Percentiles rank a stretch among this genome's conserved stretches.
phyloP scores from a whole-genome alignment of 2,329 filamentous ascomycete genomes.

The Cladosporium cucumerinum region DNA sequence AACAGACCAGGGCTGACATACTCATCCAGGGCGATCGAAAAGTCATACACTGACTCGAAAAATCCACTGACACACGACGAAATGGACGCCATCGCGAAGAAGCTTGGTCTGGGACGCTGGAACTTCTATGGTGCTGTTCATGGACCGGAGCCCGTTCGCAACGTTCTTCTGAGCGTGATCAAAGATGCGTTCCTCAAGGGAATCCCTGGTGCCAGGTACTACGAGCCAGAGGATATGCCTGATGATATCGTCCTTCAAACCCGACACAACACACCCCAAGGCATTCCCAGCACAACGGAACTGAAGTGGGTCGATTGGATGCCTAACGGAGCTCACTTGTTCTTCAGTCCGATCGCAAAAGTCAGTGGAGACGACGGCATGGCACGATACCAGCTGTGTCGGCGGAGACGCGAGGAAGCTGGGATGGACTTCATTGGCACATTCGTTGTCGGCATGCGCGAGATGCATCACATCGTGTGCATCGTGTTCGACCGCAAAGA shows the following conservation, averaged over 20 bases:
- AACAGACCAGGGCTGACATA: not conserved
- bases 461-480: slow-evolving; percentile 57
- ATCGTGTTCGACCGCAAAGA: slow-evolving; percentile 52
- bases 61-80: slow-evolving; percentile 40
- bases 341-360: slow-evolving; percentile 53
- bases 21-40: slow-evolving; percentile 34
- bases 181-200: slow-evolving; percentile 41
- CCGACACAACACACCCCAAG: slow-evolving; percentile 26
- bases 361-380: slow-evolving; percentile 48
- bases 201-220: slow-evolving; percentile 44
- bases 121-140: slow-evolving; percentile 50
- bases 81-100: slow-evolving; percentile 40
- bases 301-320: slow-evolving; percentile 51
- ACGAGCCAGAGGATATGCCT: slow-evolving; percentile 41
- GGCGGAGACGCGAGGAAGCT: slow-evolving; percentile 34
- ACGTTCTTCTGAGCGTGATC: slow-evolving; percentile 38
- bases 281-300: slow-evolving; percentile 37
- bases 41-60: slow-evolving; percentile 33
- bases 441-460: slow-evolving; percentile 50
- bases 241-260: slow-evolving; percentile 33
- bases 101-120: slow-evolving; percentile 47
- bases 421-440: slow-evolving; percentile 53
- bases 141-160: slow-evolving; percentile 32
- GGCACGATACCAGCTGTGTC: slow-evolving; percentile 43
- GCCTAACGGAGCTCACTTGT: slow-evolving; percentile 51